Percentiles rank a stretch among this genome's conserved stretches.
Evolutionary conservation across 148 eudicot species (phyloP).

Genomic region (Cornus suecica): DNA sequence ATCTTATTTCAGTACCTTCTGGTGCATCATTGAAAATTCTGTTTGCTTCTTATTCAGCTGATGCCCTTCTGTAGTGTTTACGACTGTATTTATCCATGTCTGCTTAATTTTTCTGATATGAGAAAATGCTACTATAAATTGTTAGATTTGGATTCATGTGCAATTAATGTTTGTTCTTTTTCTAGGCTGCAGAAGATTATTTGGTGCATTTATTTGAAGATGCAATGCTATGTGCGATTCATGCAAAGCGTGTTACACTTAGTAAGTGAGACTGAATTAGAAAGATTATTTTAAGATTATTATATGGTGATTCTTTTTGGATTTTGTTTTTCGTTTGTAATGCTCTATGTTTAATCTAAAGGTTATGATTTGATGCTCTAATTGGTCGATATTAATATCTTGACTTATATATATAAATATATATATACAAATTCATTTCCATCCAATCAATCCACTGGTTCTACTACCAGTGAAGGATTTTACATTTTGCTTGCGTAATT

Average conservation of each 20-base stretch:
- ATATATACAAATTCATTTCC: background rate
- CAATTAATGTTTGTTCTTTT: constrained; percentile 5
- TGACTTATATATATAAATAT: background rate
- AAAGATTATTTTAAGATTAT: background rate
- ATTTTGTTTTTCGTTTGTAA: background rate
- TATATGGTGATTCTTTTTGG: background rate
- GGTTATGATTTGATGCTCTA: background rate
- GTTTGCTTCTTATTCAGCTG: background rate
- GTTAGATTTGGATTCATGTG: background rate
- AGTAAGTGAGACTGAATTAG: constrained; percentile 53
- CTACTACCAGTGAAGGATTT: background rate
- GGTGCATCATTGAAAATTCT: background rate
- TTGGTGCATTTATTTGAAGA: constrained; percentile 63
- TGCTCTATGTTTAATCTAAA: background rate
- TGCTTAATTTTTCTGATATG: background rate
- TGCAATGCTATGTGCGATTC: constrained; percentile 76
- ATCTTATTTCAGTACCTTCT: background rate
- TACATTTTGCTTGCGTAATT: background rate
- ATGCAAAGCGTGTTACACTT: constrained; percentile 80
- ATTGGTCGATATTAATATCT: background rate
- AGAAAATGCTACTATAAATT: background rate
- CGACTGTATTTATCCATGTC: background rate
- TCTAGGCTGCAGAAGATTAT: constrained; percentile 77
- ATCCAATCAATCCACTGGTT: background rate
- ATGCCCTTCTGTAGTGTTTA: background rate